Conservation (phyloP, 2,329 filamentous ascomycete species). For the Arthrinium phaeospermum region DNA sequence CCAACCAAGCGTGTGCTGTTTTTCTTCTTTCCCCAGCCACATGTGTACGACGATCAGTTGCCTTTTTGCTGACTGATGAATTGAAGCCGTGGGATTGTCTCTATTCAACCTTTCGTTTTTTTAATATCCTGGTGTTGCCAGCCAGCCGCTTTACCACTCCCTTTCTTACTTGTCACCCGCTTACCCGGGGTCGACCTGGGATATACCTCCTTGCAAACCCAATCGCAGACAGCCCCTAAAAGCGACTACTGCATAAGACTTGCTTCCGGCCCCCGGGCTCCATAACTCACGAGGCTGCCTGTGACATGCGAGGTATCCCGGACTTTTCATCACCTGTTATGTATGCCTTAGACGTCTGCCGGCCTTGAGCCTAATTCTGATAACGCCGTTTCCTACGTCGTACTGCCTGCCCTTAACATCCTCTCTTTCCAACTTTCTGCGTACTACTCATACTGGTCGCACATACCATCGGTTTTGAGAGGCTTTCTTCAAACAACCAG, state of each 20-base stretch:
- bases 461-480: background rate
- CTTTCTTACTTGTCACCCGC: background rate
- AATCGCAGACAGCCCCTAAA: background rate
- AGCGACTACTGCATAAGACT: background rate
- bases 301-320: slow-evolving; percentile 9
- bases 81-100: background rate
- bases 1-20: background rate
- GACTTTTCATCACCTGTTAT: slow-evolving; percentile 15
- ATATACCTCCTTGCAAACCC: background rate
- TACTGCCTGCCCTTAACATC: background rate
- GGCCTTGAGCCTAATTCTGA: slow-evolving; percentile 14
- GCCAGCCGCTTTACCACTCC: background rate
- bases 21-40: background rate
- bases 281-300: slow-evolving; percentile 8
- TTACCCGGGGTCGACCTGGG: background rate
- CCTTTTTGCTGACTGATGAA: slow-evolving; percentile 12
- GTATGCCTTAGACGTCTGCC: slow-evolving; percentile 10
- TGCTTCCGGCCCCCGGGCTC: slow-evolving; percentile 5
- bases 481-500: background rate
- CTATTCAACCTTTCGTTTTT: background rate
- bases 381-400: background rate
- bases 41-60: background rate
- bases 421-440: slow-evolving; percentile 1
- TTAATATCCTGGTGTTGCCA: background rate
- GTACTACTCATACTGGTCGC: background rate